Conservation (phyloP, 2,329 filamentous ascomycete genomes). For the Colletotrichum tropicale region DNA sequence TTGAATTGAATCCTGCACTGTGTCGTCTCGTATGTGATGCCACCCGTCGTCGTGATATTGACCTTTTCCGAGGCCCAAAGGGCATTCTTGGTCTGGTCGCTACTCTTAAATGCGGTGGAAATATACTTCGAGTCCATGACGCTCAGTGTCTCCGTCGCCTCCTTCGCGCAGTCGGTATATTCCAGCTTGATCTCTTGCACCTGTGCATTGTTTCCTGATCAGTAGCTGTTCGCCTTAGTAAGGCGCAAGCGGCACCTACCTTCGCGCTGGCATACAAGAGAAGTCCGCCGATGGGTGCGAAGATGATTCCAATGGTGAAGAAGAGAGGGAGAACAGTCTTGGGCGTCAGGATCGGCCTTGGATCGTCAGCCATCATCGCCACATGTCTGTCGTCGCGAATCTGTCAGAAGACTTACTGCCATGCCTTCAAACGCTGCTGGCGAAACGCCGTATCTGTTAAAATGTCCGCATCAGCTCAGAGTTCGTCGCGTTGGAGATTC, state of each 20-base stretch:
- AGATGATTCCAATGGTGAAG: conserved; percentile 88
- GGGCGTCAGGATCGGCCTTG: conserved; percentile 89
- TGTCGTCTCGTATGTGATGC: conserved; percentile 39
- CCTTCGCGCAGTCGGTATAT: conserved; percentile 77
- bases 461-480: not conserved
- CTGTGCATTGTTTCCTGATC: conserved; percentile 43
- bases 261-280: conserved; percentile 84
- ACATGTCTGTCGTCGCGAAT: not conserved
- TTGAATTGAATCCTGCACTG: conserved; percentile 79
- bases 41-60: conserved; percentile 42
- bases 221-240: not conserved
- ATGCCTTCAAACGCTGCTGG: conserved; percentile 96
- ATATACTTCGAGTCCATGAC: conserved; percentile 64
- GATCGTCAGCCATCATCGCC: conserved; percentile 11
- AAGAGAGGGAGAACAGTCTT: conserved; percentile 93
- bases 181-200: conserved; percentile 91
- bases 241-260: conserved; percentile 49
- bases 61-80: conserved; percentile 47
- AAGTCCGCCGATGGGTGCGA: conserved; percentile 88
- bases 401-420: conserved; percentile 76
- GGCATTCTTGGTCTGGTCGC: conserved; percentile 40
- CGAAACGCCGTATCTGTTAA: conserved; percentile 88
- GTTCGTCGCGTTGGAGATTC: not conserved
- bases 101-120: conserved; percentile 73
- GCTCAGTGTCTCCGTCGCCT: conserved; percentile 50